phyloP scores from a whole-genome alignment of 2,329 filamentous ascomycete species.

The Clarireedia sp. region DNA sequence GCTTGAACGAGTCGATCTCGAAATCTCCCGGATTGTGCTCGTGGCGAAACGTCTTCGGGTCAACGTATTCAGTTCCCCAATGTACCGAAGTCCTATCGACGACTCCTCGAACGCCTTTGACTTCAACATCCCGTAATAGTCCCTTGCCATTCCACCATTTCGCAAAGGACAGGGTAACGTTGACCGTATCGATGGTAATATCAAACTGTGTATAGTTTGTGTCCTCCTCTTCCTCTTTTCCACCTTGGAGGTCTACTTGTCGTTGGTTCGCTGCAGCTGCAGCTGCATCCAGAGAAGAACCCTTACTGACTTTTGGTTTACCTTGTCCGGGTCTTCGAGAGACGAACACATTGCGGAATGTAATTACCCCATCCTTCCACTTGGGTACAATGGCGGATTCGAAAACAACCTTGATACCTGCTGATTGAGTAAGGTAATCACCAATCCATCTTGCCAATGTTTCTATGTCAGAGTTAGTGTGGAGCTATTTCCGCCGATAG shows the following conservation, averaged over 20 bases:
- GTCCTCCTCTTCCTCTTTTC: constrained; percentile 59
- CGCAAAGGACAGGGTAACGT: constrained; percentile 92
- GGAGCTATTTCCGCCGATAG: constrained; percentile 4
- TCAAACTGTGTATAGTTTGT: constrained; percentile 98
- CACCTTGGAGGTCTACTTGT: constrained; percentile 40
- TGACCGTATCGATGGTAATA: constrained; percentile 86
- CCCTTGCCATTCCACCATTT: constrained; percentile 99
- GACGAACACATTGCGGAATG: constrained; percentile 93
- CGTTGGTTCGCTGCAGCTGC: constrained; percentile 73
- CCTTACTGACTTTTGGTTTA: constrained; percentile 80
- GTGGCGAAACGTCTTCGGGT: constrained; percentile 82
- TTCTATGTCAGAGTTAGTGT: constrained; percentile 44
- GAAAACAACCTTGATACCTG: constrained; percentile 88
- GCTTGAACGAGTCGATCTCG: constrained; percentile 92
- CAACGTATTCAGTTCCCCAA: constrained; percentile 60
- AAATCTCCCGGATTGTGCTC: constrained; percentile 89
- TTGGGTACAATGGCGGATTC: constrained; percentile 96
- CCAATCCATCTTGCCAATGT: constrained; percentile 88
- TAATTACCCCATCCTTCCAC: constrained; percentile 92
- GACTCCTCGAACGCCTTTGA: constrained; percentile 87
- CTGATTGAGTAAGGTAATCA: constrained; percentile 90
- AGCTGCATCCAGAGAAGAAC: constrained; percentile 75
- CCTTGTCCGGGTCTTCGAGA: constrained; percentile 81
- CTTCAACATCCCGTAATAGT: constrained; percentile 80
- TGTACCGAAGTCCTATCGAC: constrained; percentile 80